phyloP scores from a whole-genome alignment of 805 yeast species.

The Wickerhamomyces alni region DNA sequence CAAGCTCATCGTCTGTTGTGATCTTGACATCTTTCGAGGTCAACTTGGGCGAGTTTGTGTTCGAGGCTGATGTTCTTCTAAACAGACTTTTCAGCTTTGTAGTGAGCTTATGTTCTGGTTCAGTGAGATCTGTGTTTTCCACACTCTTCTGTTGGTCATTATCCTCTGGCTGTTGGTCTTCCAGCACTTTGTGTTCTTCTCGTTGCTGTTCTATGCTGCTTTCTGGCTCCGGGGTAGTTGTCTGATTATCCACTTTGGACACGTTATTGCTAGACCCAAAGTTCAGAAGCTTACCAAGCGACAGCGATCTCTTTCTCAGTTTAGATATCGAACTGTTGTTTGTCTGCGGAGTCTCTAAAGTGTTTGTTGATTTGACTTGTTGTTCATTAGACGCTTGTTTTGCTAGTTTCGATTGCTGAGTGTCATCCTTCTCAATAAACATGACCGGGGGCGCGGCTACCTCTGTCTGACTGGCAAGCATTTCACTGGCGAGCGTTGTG shows the following conservation, averaged over 20 bases:
- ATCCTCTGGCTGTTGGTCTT: constrained; percentile 3
- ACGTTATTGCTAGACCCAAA: neutral
- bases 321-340: neutral
- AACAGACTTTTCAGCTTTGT: constrained; percentile 20
- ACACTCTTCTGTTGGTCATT: neutral
- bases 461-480: too few species aligned
- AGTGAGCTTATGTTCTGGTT: constrained; percentile 11
- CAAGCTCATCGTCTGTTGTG: constrained; percentile 5
- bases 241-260: neutral
- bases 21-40: constrained; percentile 7
- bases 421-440: too few species aligned
- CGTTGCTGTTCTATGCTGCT: neutral
- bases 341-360: neutral
- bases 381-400: too few species aligned
- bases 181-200: neutral
- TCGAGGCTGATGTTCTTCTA: constrained; percentile 13
- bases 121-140: neutral
- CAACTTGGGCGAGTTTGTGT: constrained; percentile 12
- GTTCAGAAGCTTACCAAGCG: neutral
- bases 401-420: too few species aligned
- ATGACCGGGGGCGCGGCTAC: too few species aligned
- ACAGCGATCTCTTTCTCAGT: neutral
- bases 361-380: neutral
- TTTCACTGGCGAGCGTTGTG: too few species aligned
- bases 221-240: neutral